Conservation (phyloP, 306 rosid species). For the Rosa persica region DNA sequence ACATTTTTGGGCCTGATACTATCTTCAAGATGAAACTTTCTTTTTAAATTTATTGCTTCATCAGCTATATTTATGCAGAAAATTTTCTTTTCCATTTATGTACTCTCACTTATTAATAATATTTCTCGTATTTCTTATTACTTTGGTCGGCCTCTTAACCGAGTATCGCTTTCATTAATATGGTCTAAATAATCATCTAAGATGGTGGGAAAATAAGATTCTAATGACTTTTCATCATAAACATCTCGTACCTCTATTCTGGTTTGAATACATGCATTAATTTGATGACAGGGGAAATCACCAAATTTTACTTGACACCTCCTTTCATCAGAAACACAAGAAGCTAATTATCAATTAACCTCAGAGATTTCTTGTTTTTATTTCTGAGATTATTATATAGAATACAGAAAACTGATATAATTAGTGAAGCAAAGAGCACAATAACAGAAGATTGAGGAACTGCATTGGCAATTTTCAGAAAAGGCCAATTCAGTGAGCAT, state of each 20-base stretch:
- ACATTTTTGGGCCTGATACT: neutral
- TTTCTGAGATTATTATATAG: neutral
- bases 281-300: neutral
- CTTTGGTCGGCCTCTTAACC: neutral
- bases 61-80: neutral
- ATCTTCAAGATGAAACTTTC: neutral
- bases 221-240: neutral
- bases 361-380: constrained; percentile 7
- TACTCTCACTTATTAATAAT: neutral
- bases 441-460: neutral
- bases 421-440: neutral
- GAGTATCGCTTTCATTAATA: neutral
- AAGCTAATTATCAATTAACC: neutral
- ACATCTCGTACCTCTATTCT: neutral
- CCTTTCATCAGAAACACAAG: constrained; percentile 2
- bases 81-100: neutral
- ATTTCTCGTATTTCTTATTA: neutral
- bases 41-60: neutral
- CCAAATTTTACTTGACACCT: constrained; percentile 3
- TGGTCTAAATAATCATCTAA: neutral
- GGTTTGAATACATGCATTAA: neutral
- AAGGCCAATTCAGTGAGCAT: neutral
- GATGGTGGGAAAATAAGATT: no score
- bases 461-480: neutral
- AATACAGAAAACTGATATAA: neutral